These are phyloP conservation scores for Kuraishia cidri DNA, from an alignment of 805 yeast genomes.

Conservation along the genomic window DNA sequence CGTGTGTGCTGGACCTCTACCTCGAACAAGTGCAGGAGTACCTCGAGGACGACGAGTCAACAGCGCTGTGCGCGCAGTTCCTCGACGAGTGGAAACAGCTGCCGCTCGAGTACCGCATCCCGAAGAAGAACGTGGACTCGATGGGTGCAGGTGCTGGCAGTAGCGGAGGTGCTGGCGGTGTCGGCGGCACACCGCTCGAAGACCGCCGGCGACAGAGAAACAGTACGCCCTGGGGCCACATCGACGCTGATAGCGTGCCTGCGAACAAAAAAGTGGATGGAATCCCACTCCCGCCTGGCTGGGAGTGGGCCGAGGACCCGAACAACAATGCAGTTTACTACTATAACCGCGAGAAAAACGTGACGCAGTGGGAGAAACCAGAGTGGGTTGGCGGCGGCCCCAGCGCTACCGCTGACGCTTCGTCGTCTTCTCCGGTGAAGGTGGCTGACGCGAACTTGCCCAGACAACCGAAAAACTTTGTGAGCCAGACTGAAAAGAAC, in stretches of 20 bases:
- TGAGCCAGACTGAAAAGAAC: not conserved
- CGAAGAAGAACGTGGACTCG: constrained; percentile 33
- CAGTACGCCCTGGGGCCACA: not conserved
- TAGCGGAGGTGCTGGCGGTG: not conserved
- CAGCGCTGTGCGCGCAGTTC: constrained; percentile 30
- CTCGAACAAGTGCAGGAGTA: constrained; percentile 31
- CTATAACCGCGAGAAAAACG: constrained; percentile 37
- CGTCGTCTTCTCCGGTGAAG: not conserved
- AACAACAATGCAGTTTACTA: constrained; percentile 38
- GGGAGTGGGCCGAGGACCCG: constrained; percentile 51
- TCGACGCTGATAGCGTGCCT: constrained; percentile 5
- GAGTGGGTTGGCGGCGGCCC: constrained; percentile 1
- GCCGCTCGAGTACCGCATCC: constrained; percentile 80
- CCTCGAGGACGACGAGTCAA: constrained; percentile 16
- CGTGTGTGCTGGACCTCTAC: constrained; percentile 62
- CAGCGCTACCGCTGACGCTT: not conserved
- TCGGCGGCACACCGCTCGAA: not conserved
- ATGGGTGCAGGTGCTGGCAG: not conserved
- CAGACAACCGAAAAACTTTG: constrained; percentile 7
- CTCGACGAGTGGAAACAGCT: constrained; percentile 63
- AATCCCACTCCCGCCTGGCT: constrained; percentile 45
- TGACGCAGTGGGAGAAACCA: constrained; percentile 59
- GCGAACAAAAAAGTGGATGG: constrained; percentile 16
- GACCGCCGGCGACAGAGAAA: too few relatives aligned
- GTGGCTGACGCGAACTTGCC: constrained; percentile 3